Evolutionary conservation across 805 yeast genomes (phyloP).

Genomic region (Starmerella riodocensis): DNA sequence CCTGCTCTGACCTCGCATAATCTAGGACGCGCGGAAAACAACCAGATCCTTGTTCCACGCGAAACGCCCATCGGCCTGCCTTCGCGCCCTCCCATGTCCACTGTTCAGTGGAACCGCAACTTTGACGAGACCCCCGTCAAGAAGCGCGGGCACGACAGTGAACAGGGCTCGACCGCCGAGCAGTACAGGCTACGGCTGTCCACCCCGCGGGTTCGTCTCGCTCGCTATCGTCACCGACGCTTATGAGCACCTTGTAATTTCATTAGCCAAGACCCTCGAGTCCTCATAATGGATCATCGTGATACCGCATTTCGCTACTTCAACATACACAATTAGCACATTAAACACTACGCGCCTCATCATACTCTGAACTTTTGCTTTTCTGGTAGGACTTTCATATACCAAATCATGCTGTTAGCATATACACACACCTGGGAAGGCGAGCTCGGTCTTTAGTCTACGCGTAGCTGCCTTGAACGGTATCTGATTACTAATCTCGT

Average conservation of each 20-base stretch:
- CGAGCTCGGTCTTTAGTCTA: too few relatives aligned
- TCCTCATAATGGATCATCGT: too few relatives aligned
- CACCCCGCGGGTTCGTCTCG: not conserved
- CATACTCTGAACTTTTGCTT: too few relatives aligned
- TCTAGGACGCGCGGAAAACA: not conserved
- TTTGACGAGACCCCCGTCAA: slow-evolving; percentile 15
- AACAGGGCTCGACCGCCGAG: not conserved
- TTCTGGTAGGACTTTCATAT: too few relatives aligned
- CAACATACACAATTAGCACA: too few relatives aligned
- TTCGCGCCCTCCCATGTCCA: slow-evolving; percentile 14
- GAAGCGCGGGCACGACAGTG: slow-evolving; percentile 5
- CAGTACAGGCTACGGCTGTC: not conserved
- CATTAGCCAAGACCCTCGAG: too few relatives aligned
- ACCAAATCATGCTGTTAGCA: too few relatives aligned
- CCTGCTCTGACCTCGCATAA: not conserved
- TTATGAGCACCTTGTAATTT: not conserved
- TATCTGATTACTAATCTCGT: too few relatives aligned
- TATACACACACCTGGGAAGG: too few relatives aligned
- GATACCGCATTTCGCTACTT: too few relatives aligned
- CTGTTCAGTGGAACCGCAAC: slow-evolving; percentile 15
- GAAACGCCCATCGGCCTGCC: slow-evolving; percentile 9
- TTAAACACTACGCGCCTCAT: too few relatives aligned
- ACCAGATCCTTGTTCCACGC: slow-evolving; percentile 4
- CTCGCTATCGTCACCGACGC: slow-evolving; percentile 2
- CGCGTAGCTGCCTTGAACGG: too few relatives aligned